Conservation (phyloP, 169 alveolate genomes). For the Perkinsus marinus region DNA sequence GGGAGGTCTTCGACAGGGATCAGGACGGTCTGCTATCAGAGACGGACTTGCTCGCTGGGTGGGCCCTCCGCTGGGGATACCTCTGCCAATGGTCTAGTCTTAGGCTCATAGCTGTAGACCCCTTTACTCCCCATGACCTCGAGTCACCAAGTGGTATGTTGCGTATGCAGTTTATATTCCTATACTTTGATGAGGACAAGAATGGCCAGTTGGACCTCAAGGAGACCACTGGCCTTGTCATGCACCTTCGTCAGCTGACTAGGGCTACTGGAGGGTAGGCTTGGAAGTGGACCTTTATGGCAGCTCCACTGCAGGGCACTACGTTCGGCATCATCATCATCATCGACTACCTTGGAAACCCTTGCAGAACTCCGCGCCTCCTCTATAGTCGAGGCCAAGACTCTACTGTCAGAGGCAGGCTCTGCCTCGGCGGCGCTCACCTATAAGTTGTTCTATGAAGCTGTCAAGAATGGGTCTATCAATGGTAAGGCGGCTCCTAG, state of each 20-base stretch:
- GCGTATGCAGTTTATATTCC: constrained; percentile 27
- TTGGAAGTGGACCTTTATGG: not conserved
- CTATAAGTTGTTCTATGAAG: not conserved
- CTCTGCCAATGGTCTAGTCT: not conserved
- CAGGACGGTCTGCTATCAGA: not conserved
- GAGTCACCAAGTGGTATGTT: constrained; percentile 12
- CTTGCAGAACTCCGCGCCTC: not conserved
- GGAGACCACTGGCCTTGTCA: constrained; percentile 13
- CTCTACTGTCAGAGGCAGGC: not conserved
- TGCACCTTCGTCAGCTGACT: constrained; percentile 5
- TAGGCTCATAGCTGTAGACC: not conserved
- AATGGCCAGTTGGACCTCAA: constrained; percentile 23
- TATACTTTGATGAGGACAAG: constrained; percentile 25
- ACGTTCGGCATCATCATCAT: not conserved
- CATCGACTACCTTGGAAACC: not conserved
- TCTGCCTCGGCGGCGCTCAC: not conserved
- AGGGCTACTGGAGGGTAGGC: not conserved
- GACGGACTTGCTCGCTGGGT: not conserved
- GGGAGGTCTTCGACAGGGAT: not conserved
- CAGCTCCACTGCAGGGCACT: not conserved
- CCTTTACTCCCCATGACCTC: not conserved
- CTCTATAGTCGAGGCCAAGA: not conserved
- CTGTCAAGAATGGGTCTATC: not conserved
- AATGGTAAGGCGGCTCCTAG: not conserved
- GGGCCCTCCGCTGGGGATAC: not conserved